Conservation (phyloP, 306 rosid genomes). For the Begonia fuchsioides region DNA sequence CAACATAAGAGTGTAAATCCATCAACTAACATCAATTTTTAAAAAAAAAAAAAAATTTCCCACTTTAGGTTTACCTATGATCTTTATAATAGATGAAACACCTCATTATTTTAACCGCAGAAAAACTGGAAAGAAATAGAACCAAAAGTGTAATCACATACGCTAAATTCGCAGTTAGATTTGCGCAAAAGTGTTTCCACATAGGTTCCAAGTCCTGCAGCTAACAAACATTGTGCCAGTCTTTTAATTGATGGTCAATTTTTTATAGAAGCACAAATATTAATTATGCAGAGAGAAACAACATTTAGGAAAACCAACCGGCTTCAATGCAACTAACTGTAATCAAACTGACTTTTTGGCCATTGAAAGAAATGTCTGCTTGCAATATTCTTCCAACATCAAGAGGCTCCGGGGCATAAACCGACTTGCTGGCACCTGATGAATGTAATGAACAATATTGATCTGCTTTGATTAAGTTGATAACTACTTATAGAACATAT, state of each 20-base stretch:
- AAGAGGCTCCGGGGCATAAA: slow-evolving; percentile 82
- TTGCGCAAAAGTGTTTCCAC: slow-evolving; percentile 61
- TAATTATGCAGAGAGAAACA: background rate
- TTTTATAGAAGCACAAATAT: background rate
- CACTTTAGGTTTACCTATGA: no score
- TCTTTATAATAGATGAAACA: no score
- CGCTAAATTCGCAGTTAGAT: slow-evolving; percentile 70
- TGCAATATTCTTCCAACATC: slow-evolving; percentile 83
- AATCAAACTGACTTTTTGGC: slow-evolving; percentile 40
- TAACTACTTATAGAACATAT: no score
- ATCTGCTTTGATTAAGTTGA: no score
- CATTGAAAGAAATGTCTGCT: slow-evolving; percentile 56
- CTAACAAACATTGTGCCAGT: slow-evolving; percentile 40
- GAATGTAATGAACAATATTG: slow-evolving; percentile 9
- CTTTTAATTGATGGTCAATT: slow-evolving; percentile 8
- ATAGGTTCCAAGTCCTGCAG: slow-evolving; percentile 55
- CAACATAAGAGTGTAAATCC: no score
- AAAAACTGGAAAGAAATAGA: slow-evolving; percentile 3
- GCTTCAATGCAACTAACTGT: slow-evolving; percentile 58
- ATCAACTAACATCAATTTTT: no score
- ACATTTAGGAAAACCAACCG: slow-evolving; percentile 37
- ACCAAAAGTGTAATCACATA: slow-evolving; percentile 30
- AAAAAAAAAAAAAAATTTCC: no score
- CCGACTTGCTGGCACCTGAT: slow-evolving; percentile 54
- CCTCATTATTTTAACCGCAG: background rate